Base-by-base conservation (phyloP, 2,329 filamentous ascomycete genomes). In the Aureobasidium pullulans region DNA sequence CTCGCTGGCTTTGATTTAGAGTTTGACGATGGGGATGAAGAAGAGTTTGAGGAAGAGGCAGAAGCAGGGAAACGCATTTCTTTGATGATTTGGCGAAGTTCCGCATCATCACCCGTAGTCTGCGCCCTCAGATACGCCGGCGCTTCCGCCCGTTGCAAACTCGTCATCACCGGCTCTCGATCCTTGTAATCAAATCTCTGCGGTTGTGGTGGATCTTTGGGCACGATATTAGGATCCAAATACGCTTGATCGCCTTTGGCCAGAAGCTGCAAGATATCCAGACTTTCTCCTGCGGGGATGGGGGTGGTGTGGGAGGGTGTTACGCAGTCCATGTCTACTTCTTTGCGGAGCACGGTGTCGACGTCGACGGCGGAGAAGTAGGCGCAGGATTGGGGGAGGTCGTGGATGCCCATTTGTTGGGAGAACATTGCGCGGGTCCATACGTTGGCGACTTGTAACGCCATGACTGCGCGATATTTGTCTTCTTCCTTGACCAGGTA, bases 361-460 rank as follows among this genome's bases (percentile, higher is more conserved):
- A 99, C 89, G 69, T 99, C 94, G 6, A 99, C 85, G 3, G 94
- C 93, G 1, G 89, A 95, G 75, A 99, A 99, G 74, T 91, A 99
- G 8, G 94, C 94, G 68, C 92, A 96, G 0, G 88, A 86, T 69
- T 97, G 94, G 0, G 95, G 94, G 9, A 99, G 81, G 68, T 99
- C 94, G 64, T 96, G 80, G 67, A 99, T 99, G 61, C 94, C 94
- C 68, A 96, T 89, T 74, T 99, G 94, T 73, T 99, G 91, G 0
- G 89, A 84, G 72, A 99, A 99, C 89, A 99, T 96, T 64, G 92
- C 92, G 53, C 94, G 83, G 0, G 95, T 99, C 94, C 94, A 99
- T 19, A 99, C 73, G 69, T 99, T 99, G 61, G 92, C 86, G 7
- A 99, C 82, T 72, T 99, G 94, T 11, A 99, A 78, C 1, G 95